Conservation (phyloP, 2,329 filamentous ascomycete species). For the Alternaria infectoria region DNA sequence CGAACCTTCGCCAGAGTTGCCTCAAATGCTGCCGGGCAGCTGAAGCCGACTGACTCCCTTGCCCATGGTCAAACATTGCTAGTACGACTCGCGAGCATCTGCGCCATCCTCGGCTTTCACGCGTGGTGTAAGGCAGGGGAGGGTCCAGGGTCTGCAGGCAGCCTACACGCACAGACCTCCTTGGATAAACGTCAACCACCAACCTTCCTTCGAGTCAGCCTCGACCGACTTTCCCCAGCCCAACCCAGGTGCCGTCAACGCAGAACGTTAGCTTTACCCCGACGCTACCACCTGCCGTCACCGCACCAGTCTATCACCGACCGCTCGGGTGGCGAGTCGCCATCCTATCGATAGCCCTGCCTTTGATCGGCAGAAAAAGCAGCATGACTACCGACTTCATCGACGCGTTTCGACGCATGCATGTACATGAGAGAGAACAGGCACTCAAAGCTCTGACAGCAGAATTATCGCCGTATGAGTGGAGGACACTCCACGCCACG, state of each 20-base stretch:
- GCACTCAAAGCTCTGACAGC: constrained; percentile 33
- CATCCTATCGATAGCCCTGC: not conserved
- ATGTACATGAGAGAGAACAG: constrained; percentile 16
- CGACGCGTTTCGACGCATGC: constrained; percentile 25
- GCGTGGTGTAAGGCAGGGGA: not conserved
- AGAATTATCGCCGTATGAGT: constrained; percentile 40
- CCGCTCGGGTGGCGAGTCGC: not conserved
- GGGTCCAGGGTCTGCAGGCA: not conserved
- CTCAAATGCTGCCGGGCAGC: not conserved
- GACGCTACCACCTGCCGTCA: not conserved
- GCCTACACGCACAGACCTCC: constrained; percentile 4
- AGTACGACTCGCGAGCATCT: not conserved
- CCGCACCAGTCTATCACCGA: constrained; percentile 5
- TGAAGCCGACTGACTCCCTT: not conserved
- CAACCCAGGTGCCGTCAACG: not conserved
- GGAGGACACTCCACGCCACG: constrained; percentile 28
- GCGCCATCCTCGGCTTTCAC: not conserved
- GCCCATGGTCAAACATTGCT: not conserved
- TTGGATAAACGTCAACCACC: constrained; percentile 2
- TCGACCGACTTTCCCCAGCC: constrained; percentile 8
- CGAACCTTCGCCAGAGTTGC: constrained; percentile 3
- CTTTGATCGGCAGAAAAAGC: not conserved
- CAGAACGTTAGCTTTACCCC: not conserved
- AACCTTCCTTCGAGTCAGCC: constrained; percentile 7
- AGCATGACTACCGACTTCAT: constrained; percentile 16